A percentile compares a stretch with the other conserved stretches of the same genome.
Evolutionary conservation across 2,329 filamentous ascomycete genomes (phyloP).

Genomic region (Diaporthe sp.): DNA sequence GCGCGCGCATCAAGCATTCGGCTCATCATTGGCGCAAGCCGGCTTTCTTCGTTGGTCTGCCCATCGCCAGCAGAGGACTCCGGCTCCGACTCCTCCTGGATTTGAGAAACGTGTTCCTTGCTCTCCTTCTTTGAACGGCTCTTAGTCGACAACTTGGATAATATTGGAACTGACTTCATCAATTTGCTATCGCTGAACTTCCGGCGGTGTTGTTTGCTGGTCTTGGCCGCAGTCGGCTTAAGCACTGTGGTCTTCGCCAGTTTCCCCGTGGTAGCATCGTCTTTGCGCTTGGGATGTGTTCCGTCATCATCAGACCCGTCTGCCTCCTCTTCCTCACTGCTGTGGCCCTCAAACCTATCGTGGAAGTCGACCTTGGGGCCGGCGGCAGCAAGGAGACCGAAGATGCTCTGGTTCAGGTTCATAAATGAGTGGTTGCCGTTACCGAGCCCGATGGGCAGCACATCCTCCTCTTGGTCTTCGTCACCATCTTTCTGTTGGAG

Average conservation of each 20-base stretch:
- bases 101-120: slow-evolving; percentile 55
- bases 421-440: slow-evolving; percentile 59
- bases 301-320: slow-evolving; percentile 54
- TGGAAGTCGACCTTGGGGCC: slow-evolving; percentile 87
- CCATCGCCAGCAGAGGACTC: slow-evolving; percentile 44
- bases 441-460: slow-evolving; percentile 62
- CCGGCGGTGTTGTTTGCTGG: slow-evolving; percentile 64
- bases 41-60: slow-evolving; percentile 54
- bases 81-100: slow-evolving; percentile 51
- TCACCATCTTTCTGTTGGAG: slow-evolving; percentile 64
- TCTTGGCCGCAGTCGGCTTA: slow-evolving; percentile 44
- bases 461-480: slow-evolving; percentile 64
- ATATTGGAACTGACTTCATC: slow-evolving; percentile 74
- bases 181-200: slow-evolving; percentile 76
- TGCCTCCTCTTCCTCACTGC: slow-evolving; percentile 86
- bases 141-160: slow-evolving; percentile 61
- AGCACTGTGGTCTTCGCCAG: slow-evolving; percentile 60
- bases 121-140: slow-evolving; percentile 58
- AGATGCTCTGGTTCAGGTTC: slow-evolving; percentile 95
- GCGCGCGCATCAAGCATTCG: slow-evolving; percentile 82
- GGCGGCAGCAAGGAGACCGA: slow-evolving; percentile 91
- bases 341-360: slow-evolving; percentile 82
- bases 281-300: slow-evolving; percentile 17
- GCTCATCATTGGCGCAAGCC: slow-evolving; percentile 80
- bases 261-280: slow-evolving; percentile 37